Conservation (phyloP, 176 grass and related monocot genomes). For the Paspalum notatum region DNA sequence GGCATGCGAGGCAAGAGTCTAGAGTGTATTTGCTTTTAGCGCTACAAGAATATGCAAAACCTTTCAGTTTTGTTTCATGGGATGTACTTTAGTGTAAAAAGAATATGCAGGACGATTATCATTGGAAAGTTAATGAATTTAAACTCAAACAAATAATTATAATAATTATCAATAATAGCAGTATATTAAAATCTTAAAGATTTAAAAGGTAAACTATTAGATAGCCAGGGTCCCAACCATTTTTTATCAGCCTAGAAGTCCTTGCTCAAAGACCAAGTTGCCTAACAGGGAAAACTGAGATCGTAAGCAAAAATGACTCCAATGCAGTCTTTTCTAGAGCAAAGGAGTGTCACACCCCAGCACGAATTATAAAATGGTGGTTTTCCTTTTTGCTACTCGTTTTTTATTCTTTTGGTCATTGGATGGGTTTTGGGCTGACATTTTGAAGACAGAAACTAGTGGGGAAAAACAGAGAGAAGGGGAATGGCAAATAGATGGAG, state of each 20-base stretch:
- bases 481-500: background rate
- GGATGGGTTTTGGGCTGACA: background rate
- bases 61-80: background rate
- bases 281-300: background rate
- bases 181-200: background rate
- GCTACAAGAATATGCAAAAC: background rate
- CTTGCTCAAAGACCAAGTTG: background rate
- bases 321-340: background rate
- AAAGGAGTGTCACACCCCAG: background rate
- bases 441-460: background rate
- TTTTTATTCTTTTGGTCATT: background rate
- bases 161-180: background rate
- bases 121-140: background rate
- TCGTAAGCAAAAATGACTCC: background rate
- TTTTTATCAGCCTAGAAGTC: background rate
- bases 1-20: background rate
- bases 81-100: background rate
- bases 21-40: background rate
- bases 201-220: constrained; percentile 2
- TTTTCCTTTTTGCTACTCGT: background rate
- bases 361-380: no score
- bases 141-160: background rate
- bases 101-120: background rate
- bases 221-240: constrained; percentile 4
- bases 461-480: background rate